These are phyloP conservation scores for Dispira simplex DNA, from an alignment of 192 early-diverging fungal species.

Conservation along the genomic window DNA sequence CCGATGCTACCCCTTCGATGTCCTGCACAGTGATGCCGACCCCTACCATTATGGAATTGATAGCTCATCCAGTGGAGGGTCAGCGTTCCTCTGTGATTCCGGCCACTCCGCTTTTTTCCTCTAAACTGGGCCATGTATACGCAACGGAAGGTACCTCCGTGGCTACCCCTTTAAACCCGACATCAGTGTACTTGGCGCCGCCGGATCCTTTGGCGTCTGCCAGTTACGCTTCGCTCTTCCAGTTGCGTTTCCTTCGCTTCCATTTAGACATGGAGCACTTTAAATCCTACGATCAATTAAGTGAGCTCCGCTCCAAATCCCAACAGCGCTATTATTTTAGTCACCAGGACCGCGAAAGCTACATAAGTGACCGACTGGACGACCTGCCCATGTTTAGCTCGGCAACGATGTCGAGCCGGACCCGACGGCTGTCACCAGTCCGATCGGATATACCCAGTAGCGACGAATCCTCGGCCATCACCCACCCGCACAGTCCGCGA, in stretches of 20 bases:
- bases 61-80: not conserved
- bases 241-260: not conserved
- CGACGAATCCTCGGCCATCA: too few relatives aligned
- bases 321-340: not conserved
- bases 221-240: not conserved
- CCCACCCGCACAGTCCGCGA: too few relatives aligned
- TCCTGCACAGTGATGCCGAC: not conserved
- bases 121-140: not conserved
- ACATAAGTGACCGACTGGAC: too few relatives aligned
- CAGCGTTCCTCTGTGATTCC: not conserved
- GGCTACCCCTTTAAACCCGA: not conserved
- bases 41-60: constrained; percentile 1
- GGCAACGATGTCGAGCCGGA: too few relatives aligned
- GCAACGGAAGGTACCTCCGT: not conserved
- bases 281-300: constrained; percentile 5
- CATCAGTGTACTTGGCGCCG: too few relatives aligned
- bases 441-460: too few relatives aligned
- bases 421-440: too few relatives aligned
- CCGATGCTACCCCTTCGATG: not conserved
- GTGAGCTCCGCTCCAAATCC: constrained; percentile 4
- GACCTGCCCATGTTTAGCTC: too few relatives aligned
- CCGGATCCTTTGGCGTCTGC: too few relatives aligned
- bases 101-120: not conserved
- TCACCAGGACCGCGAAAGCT: not conserved
- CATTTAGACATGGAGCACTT: constrained; percentile 6